phyloP scores from a whole-genome alignment of 2,329 filamentous ascomycete species.

The Calonectria pseudoturangicola region DNA sequence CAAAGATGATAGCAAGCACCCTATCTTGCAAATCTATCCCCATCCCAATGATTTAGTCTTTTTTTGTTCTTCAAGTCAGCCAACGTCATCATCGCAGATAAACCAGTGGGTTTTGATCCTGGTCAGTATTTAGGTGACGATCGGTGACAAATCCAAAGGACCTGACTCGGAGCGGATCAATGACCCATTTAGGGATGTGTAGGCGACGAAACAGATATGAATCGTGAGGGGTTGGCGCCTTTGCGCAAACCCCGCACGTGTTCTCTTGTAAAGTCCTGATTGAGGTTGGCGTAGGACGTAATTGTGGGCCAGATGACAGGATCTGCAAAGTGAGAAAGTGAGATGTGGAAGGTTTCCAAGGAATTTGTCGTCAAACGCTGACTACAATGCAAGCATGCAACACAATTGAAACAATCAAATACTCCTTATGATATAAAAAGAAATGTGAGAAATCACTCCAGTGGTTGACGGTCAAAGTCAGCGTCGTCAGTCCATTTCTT shows the following conservation, averaged over 20 bases:
- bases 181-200: constrained; percentile 9
- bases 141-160: not conserved
- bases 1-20: not conserved
- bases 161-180: not conserved
- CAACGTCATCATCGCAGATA: not conserved
- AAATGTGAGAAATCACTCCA: no score
- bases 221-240: not conserved
- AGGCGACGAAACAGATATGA: not conserved
- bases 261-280: not conserved
- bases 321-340: not conserved
- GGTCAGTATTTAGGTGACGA: not conserved
- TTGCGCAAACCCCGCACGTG: constrained; percentile 15
- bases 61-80: not conserved
- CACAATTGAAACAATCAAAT: not conserved
- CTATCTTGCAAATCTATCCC: not conserved
- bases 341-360: not conserved
- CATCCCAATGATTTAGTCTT: not conserved
- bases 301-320: not conserved
- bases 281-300: not conserved
- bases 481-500: not conserved
- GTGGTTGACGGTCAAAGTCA: no score
- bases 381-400: not conserved
- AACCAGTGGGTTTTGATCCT: not conserved
- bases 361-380: not conserved
- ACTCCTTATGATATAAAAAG: not conserved